Conservation (phyloP, 2,329 filamentous ascomycete species). For the Leptographium lundbergii region DNA sequence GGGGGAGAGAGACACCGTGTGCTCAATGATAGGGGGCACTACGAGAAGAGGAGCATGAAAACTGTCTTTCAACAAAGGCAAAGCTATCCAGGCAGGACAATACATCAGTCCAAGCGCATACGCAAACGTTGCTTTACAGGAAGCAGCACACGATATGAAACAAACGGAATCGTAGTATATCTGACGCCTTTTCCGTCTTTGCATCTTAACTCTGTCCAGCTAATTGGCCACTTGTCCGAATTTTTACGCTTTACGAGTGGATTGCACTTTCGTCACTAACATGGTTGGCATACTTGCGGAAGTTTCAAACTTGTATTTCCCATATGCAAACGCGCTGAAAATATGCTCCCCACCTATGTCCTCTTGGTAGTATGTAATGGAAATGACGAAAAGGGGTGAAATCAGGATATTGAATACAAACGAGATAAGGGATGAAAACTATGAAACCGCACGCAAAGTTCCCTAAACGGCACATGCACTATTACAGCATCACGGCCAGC, state of each 20-base stretch:
- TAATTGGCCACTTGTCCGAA: too few species aligned
- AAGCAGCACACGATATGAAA: too few species aligned
- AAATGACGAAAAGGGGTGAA: background rate
- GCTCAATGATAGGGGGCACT: background rate
- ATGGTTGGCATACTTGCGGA: background rate
- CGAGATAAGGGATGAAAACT: background rate
- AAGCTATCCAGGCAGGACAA: background rate
- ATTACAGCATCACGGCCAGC: slow-evolving; percentile 67
- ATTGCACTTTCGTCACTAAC: background rate
- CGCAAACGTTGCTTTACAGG: background rate
- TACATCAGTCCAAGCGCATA: background rate
- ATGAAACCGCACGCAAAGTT: background rate
- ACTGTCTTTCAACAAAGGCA: background rate
- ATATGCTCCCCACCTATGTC: background rate
- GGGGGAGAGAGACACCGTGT: background rate
- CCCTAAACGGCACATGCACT: background rate
- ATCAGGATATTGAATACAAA: background rate
- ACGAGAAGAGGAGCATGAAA: background rate
- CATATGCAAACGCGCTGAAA: background rate
- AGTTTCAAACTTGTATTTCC: background rate
- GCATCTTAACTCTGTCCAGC: background rate
- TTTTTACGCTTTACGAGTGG: too few species aligned
- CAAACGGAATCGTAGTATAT: too few species aligned
- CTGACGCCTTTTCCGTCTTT: too few species aligned
- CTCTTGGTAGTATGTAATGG: background rate